Evolutionary conservation across 2,329 filamentous ascomycete genomes (phyloP), one percentile per base, ranked within the genome.

Genomic region (Aureobasidium sp.): DNA sequence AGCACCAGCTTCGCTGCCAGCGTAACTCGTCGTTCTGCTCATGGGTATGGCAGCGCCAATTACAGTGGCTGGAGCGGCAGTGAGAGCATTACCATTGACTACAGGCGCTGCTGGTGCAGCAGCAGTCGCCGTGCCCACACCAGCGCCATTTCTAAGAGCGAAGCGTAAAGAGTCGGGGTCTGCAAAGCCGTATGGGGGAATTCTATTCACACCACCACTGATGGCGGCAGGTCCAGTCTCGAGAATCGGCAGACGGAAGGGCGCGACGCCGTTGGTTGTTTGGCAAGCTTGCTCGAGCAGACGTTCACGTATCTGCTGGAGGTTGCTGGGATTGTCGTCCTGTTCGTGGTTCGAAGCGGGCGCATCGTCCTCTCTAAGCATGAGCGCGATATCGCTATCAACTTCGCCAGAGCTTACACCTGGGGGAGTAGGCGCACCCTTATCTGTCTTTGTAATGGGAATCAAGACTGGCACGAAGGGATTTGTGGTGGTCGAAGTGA

Each of bases 371-470:
- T 66, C 67, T 6, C 68, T 67, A 17, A 67, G 67, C 76, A 82
- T 81, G 67, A 81, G 73, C 51, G 75, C 75, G 46, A 82, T 72
- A 59, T 82, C 80, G 61, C 77, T 76, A 27, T 81, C 79, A 15
- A 77, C 69, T 42, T 82, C 80, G 32, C 75, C 68, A 12, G 71
- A 65, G 13, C 70, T 70, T 17, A 81, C 75, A 0, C 76, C 68
- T 2, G 77, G 71, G 23, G 79, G 78, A 17, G 78, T 71, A 2
- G 80, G 79, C 0, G 78, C 78, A 8, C 78, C 73, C 47, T 79
- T 79, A 64, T 80, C 79, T 52, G 72, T 72, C 57, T 80, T 79
- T 34, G 73, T 72, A 63, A 78, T 77, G 27, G 78, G 75, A 61
- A 80, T 74, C 27, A 79, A 70, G 50, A 77, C 75, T 0, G 78